Base-by-base conservation (phyloP, 257 asterid species). In the Solanum piurae region DNA sequence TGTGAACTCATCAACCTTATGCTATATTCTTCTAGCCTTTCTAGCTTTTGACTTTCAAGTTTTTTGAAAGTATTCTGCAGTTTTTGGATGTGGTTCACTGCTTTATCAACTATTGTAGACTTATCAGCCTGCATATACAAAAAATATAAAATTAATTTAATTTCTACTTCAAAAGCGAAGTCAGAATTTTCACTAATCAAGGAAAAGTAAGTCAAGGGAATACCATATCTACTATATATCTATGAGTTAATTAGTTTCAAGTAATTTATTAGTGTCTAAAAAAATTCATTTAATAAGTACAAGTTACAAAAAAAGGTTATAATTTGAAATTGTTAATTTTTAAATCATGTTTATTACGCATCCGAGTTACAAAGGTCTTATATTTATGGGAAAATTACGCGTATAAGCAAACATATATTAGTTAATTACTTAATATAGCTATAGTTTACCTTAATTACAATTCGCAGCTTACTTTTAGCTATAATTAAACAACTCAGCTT, bases 21-120 rank as follows among this genome's bases (percentile, higher is more conserved):
- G 40, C n/a, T 18, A 71, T 3, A 3, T 4, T 87, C 90, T 55
- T 55, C 1, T 18, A 88, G 83, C 89, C 88, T 89, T 60, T 93
- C 94, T 1, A 90, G 80, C 92, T 94, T 96, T 29, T 88, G 91
- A 37, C 89, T 91, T 88, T 94, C 77, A 3, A 97, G 96, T 3
- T 80, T 87, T 3, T 91, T 68, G 3, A 92, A 86, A 3, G 87
- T 91, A 49, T 91, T 83, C 83, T 95, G 86, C 68, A 94, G 86
- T 6, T 87, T 75, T 74, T 80, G 93, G 5, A 95, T 95, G 91
- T 88, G 87, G 52, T 75, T 93, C 44, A 91, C 91, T 1, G 98
- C 96, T 90, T 94, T 98, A 83, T 95, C 96, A 18, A 95, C 98
- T 12, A 95, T 91, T 34, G 94, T 95, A 37, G 95, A 89, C 88